A percentile compares a stretch with the other conserved stretches of the same genome.
These are phyloP conservation scores for Takakia lepidozioides DNA, from an alignment of 225 moss, liverwort and hornwort species.

Conservation along the genomic window DNA sequence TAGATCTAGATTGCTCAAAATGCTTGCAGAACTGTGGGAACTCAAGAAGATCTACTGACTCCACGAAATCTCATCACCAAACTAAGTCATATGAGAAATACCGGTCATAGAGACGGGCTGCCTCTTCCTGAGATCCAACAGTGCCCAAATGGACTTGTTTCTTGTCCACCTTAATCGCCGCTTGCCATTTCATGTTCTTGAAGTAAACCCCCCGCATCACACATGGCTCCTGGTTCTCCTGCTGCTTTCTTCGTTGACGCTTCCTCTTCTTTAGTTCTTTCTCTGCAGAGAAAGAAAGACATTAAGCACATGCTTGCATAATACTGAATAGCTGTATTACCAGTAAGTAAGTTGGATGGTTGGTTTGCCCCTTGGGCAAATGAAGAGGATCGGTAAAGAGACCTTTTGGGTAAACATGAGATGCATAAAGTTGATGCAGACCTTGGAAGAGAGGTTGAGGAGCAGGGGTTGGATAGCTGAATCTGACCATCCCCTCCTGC, in stretches of 20 bases:
- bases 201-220: conserved; percentile 52
- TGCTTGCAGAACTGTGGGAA: not conserved
- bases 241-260: conserved; percentile 41
- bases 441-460: conserved; percentile 22
- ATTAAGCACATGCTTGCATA: too few relatives aligned
- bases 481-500: conserved; percentile 28
- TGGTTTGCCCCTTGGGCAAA: too few relatives aligned
- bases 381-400: not conserved
- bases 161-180: conserved; percentile 56
- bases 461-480: conserved; percentile 18
- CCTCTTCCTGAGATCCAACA: conserved; percentile 44
- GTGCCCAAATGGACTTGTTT: conserved; percentile 53
- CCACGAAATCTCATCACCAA: too few relatives aligned
- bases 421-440: conserved; percentile 28
- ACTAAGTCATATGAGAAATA: too few relatives aligned
- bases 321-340: too few relatives aligned
- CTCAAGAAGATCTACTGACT: too few relatives aligned
- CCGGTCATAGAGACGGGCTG: conserved; percentile 49
- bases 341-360: too few relatives aligned
- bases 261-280: conserved; percentile 52
- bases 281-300: conserved; percentile 4
- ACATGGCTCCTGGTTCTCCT: conserved; percentile 49
- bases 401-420: conserved; percentile 33
- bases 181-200: conserved; percentile 65
- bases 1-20: not conserved